These are phyloP conservation scores for Calocera viscosa DNA, from an alignment of 768 basidiomycete species.

Conservation along the genomic window DNA sequence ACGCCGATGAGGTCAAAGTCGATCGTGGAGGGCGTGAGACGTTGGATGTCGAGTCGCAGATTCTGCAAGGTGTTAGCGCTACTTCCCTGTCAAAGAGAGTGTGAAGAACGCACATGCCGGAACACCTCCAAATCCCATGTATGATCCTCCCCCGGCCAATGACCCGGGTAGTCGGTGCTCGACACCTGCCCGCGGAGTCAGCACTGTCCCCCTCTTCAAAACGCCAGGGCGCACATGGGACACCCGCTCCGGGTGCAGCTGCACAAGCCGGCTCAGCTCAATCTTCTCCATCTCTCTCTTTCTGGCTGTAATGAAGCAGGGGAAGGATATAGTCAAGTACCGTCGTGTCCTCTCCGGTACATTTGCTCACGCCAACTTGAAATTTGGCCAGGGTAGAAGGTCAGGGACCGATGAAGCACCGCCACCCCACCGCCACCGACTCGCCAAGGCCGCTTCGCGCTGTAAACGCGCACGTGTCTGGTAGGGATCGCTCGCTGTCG, in stretches of 20 bases:
- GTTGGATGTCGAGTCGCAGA: constrained; percentile 58
- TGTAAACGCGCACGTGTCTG: too few species aligned
- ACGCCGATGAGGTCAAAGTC: constrained; percentile 94
- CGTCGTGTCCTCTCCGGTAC: too few species aligned
- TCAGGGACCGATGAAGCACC: too few species aligned
- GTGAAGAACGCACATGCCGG: constrained; percentile 44
- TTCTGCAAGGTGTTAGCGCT: constrained; percentile 39
- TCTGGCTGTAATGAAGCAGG: too few species aligned
- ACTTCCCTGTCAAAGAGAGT: background rate
- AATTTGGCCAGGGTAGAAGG: too few species aligned
- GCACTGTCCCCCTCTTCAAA: background rate
- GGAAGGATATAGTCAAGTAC: too few species aligned
- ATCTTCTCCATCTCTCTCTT: constrained; percentile 10
- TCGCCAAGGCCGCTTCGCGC: too few species aligned
- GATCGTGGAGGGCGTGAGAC: constrained; percentile 68
- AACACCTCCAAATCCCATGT: constrained; percentile 70
- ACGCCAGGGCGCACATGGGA: constrained; percentile 14
- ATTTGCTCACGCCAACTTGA: too few species aligned
- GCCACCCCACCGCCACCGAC: too few species aligned
- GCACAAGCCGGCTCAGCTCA: constrained; percentile 12
- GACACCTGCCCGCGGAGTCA: constrained; percentile 42
- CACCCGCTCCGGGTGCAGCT: too few species aligned
- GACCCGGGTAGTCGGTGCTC: constrained; percentile 82
- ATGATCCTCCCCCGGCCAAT: constrained; percentile 73
- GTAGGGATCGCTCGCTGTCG: too few species aligned